Evolutionary conservation across 768 basidiomycete species (phyloP).

Genomic region (Neoboletus subvelutipes): DNA sequence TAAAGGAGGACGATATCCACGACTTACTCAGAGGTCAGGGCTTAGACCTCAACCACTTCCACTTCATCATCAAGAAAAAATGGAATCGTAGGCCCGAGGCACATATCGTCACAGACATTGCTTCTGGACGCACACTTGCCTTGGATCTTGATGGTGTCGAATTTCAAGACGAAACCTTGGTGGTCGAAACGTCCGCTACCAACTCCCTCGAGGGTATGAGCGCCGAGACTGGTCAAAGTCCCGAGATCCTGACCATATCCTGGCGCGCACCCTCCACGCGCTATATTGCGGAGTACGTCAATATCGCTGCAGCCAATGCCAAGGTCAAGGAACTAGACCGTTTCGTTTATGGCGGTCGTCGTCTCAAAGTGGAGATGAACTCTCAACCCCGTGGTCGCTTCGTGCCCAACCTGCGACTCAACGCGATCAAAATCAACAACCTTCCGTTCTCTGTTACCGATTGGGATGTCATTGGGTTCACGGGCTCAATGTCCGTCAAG

Average conservation of each 20-base stretch:
- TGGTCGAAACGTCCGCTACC: slow-evolving; percentile 43
- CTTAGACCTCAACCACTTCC: slow-evolving; percentile 34
- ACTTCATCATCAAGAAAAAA: slow-evolving; percentile 33
- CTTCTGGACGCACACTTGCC: slow-evolving; percentile 43
- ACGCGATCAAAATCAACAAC: too few species aligned
- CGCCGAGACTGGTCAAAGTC: slow-evolving; percentile 29
- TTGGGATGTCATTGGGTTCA: slow-evolving; percentile 28
- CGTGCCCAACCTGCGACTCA: slow-evolving; percentile 25
- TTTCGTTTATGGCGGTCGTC: slow-evolving; percentile 38
- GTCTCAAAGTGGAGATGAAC: slow-evolving; percentile 47
- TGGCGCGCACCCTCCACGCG: slow-evolving; percentile 51
- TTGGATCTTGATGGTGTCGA: slow-evolving; percentile 48
- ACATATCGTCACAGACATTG: slow-evolving; percentile 42
- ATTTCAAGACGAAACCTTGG: slow-evolving; percentile 43
- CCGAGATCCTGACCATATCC: slow-evolving; percentile 45
- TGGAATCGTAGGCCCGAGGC: slow-evolving; percentile 38
- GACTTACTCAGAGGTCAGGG: slow-evolving; percentile 46
- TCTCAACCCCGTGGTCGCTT: slow-evolving; percentile 34
- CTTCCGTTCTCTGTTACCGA: slow-evolving; percentile 26
- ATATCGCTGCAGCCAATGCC: slow-evolving; percentile 16
- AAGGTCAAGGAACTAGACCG: slow-evolving; percentile 41
- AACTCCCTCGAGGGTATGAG: slow-evolving; percentile 44
- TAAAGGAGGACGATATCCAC: slow-evolving; percentile 39
- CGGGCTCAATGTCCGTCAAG: slow-evolving; percentile 29
- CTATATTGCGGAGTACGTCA: slow-evolving; percentile 44